Base-by-base conservation (phyloP, 2,329 filamentous ascomycete genomes). In the Incumbomyces delicatus region DNA sequence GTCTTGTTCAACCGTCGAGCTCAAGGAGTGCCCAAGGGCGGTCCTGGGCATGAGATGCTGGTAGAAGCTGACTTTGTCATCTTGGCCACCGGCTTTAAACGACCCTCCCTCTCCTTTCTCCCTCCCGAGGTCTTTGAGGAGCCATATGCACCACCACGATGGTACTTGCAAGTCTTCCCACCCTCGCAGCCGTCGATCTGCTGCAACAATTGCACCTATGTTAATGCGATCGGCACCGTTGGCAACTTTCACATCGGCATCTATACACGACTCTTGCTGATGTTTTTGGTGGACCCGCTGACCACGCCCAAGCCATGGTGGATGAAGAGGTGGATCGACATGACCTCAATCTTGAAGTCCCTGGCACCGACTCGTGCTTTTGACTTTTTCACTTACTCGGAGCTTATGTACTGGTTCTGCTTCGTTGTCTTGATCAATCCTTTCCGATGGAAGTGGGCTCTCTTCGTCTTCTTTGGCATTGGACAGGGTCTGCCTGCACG, bases 181-280 rank as follows among this genome's bases (percentile, higher is more conserved):
- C 84, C 87, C 0, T 64, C 70, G 2, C 82, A 89, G 54, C 77
- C 82, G 0, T 81, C 78, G 30, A 74, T 94, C 40, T 87, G 82
- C 53, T 82, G 81, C 52, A 89, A 87, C 66, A 94, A 94, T 65
- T 83, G 83, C 69, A 92, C 86, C 0, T 94, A 89, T 55, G 71
- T 88, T 47, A 80, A 83, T 45, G 86, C 81, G 3, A 89, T 92
- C 48, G 86, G 85, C 43, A 84, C 83, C 0, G 85, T 92, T 1
- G 84, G 87, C 0, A 89, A 92, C 63, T 90, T 85, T 75, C 87
- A 94, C 58, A 90, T 94, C 38, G 87, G 87, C 3, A 90, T 94
- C 57, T 94, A 92, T 67, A 94, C 86, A 0, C 75, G 87, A 4
- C 83, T 94, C 52, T 69, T 94, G 6, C 76, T 94, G 55, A 90